Evolutionary conservation across 352 stramenopile species (phyloP).

Genomic region (Globisporangium cederbergense): DNA sequence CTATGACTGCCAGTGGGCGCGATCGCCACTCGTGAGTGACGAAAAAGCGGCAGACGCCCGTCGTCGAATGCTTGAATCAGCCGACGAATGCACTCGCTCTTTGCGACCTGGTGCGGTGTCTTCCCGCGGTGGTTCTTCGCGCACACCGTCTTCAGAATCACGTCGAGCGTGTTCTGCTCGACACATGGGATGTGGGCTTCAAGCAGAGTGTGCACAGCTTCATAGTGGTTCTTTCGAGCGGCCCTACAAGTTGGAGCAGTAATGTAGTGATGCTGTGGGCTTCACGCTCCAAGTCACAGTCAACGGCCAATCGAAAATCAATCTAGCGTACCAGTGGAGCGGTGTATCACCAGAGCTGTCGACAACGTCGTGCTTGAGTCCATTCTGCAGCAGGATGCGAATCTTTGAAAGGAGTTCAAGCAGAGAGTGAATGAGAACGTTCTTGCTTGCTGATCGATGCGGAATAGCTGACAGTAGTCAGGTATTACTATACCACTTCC

Average conservation of each 20-base stretch:
- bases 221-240: conserved; percentile 51
- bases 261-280: neutral
- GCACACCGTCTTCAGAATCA: conserved; percentile 31
- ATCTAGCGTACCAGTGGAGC: conserved; percentile 50
- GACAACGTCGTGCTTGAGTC: conserved; percentile 34
- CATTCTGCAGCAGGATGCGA: conserved; percentile 38
- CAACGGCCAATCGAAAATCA: neutral
- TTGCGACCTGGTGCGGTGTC: conserved; percentile 36
- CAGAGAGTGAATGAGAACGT: neutral
- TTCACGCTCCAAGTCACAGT: neutral
- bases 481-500: conserved; percentile 34
- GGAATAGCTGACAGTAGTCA: neutral
- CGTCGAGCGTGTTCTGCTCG: conserved; percentile 25
- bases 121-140: conserved; percentile 47
- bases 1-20: conserved; percentile 2
- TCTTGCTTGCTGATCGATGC: neutral
- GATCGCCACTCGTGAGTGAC: conserved; percentile 15
- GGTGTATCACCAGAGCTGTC: conserved; percentile 58
- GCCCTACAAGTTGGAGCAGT: conserved; percentile 29
- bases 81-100: conserved; percentile 38
- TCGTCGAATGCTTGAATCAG: conserved; percentile 50
- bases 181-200: conserved; percentile 31
- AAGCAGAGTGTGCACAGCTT: conserved; percentile 49
- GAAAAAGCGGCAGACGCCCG: conserved; percentile 30
- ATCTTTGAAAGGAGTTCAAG: conserved; percentile 26